A percentile compares a stretch with the other conserved stretches of the same genome.
Evolutionary conservation across 306 rosid genomes (phyloP).

Genomic region (Leucaena leucocephala): DNA sequence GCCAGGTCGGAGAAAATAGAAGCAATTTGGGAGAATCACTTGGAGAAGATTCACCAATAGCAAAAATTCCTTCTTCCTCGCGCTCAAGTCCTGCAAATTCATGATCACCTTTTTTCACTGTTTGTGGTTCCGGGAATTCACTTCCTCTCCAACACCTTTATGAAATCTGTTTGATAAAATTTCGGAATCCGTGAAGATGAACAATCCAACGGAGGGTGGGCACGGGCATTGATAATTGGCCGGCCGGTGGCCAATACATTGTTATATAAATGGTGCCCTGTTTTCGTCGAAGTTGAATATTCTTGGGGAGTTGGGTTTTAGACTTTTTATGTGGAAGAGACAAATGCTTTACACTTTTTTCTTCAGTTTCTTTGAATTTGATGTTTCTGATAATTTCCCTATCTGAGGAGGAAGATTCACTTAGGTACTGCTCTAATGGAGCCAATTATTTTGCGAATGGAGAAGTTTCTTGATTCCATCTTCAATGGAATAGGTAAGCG

Average conservation of each 20-base stretch:
- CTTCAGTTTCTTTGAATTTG: not conserved
- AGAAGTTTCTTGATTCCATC: constrained; percentile 7
- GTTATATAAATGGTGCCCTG: not conserved
- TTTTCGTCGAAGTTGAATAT: not conserved
- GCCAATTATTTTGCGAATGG: constrained; percentile 39
- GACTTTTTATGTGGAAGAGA: not conserved
- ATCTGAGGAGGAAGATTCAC: constrained; percentile 3
- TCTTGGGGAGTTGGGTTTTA: not conserved
- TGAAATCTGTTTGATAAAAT: not conserved
- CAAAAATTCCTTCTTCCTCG: not conserved
- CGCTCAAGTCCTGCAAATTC: not conserved
- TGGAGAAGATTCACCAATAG: not conserved
- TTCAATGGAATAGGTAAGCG: not conserved
- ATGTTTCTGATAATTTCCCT: not conserved
- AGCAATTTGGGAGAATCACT: not conserved
- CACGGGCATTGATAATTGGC: not conserved
- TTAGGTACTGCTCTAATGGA: constrained; percentile 40
- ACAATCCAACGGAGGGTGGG: not conserved
- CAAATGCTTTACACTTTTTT: not conserved
- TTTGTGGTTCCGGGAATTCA: constrained; percentile 20
- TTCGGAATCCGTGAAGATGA: not conserved
- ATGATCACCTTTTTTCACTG: not conserved
- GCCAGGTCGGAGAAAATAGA: not conserved
- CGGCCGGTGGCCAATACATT: not conserved
- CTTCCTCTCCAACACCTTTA: not conserved